These are phyloP conservation scores for Cladosporium sp. DNA, from an alignment of 2,329 filamentous ascomycete species.

Conservation along the genomic window DNA sequence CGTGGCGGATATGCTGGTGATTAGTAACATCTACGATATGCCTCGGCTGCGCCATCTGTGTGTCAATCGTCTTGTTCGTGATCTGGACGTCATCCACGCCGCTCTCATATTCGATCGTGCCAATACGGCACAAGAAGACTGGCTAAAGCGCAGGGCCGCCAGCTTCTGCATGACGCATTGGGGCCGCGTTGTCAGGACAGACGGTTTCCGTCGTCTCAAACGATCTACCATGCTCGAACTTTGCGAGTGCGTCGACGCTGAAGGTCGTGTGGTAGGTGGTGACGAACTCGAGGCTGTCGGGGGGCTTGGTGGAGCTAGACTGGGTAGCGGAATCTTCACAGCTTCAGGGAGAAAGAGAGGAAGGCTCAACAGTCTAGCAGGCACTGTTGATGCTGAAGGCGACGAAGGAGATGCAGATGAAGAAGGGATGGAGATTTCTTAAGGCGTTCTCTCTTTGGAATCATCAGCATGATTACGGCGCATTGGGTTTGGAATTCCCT, in stretches of 20 bases:
- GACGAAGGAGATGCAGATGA: slow-evolving; percentile 27
- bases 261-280: slow-evolving; percentile 84
- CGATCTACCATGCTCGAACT: slow-evolving; percentile 79
- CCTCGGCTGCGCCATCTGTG: slow-evolving; percentile 86
- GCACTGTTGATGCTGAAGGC: slow-evolving; percentile 38
- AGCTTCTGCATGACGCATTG: slow-evolving; percentile 88
- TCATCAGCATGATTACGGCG: no score
- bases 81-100: slow-evolving; percentile 90
- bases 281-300: slow-evolving; percentile 69
- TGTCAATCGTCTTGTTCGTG: slow-evolving; percentile 81
- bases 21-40: slow-evolving; percentile 98
- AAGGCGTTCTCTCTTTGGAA: background rate
- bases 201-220: slow-evolving; percentile 76
- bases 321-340: slow-evolving; percentile 30
- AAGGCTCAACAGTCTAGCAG: slow-evolving; percentile 37
- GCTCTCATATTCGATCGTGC: slow-evolving; percentile 96
- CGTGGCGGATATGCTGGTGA: slow-evolving; percentile 88
- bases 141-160: slow-evolving; percentile 84
- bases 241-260: slow-evolving; percentile 87
- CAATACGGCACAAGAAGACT: slow-evolving; percentile 83
- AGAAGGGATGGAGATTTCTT: slow-evolving; percentile 31
- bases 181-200: slow-evolving; percentile 86
- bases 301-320: slow-evolving; percentile 46
- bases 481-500: no score
- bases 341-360: slow-evolving; percentile 41